A percentile compares a stretch with the other conserved stretches of the same genome.
These are phyloP conservation scores for Cicer chorassanicum DNA, from an alignment of 306 rosid species.

Conservation along the genomic window DNA sequence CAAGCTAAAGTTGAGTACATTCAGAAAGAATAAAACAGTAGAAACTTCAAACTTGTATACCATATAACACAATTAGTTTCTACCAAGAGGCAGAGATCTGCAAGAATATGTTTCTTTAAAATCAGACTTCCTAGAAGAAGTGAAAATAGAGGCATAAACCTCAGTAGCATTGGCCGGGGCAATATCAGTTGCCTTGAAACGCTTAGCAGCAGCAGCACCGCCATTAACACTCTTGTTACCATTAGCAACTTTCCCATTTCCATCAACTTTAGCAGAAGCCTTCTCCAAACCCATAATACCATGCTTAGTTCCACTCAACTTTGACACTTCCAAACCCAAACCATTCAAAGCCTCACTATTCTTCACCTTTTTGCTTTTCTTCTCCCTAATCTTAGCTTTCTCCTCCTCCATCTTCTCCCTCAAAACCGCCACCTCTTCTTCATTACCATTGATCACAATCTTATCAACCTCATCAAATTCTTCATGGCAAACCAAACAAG, in stretches of 20 bases:
- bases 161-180: conserved; percentile 79
- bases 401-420: conserved; percentile 87
- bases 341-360: conserved; percentile 51
- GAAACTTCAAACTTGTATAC: not conserved
- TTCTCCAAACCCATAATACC: conserved; percentile 61
- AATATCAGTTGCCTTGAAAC: conserved; percentile 74
- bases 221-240: conserved; percentile 53
- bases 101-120: conserved; percentile 78
- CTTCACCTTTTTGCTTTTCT: conserved; percentile 66
- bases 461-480: conserved; percentile 66
- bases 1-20: conserved; percentile 30
- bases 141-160: conserved; percentile 88
- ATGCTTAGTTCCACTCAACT: conserved; percentile 81
- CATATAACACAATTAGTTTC: conserved; percentile 61
- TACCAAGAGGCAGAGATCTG: conserved; percentile 92
- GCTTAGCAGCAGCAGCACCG: conserved; percentile 55
- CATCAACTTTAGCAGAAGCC: conserved; percentile 59
- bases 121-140: conserved; percentile 76
- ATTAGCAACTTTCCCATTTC: conserved; percentile 56
- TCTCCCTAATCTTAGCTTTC: conserved; percentile 63
- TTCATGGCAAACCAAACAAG: conserved; percentile 75
- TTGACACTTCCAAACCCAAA: conserved; percentile 48
- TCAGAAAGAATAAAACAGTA: conserved; percentile 10
- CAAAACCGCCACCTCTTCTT: conserved; percentile 76
- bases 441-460: conserved; percentile 82